Base-by-base conservation (phyloP, 2,329 filamentous ascomycete genomes). In the Colletotrichum agaves region DNA sequence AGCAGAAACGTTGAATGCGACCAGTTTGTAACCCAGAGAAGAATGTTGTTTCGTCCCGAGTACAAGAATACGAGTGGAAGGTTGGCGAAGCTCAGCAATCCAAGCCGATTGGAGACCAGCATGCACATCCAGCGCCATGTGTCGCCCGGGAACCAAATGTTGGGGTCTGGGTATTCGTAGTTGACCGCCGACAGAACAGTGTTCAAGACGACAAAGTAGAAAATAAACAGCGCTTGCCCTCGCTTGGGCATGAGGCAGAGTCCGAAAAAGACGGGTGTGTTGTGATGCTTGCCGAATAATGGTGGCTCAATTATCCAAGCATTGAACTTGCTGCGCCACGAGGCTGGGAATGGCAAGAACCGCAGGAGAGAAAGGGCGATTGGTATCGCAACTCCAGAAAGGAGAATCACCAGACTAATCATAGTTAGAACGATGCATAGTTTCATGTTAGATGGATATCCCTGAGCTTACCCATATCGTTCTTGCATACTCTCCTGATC, bases 181-280 rank as follows among this genome's bases (percentile, higher is more conserved):
- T 75, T 75, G 11, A 76, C 72, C 15, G 74, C 72, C 4, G 69
- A 71, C 2, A 81, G 72, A 12, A 80, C 50, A 12, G 78, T 62
- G 65, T 83, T 84, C 19, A 82, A 71, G 15, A 72, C 69, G 17
- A 81, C 66, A 17, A 84, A 74, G 52, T 80, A 73, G 11, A 75
- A 47, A 37, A 86, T 81, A 71, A 82, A 85, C 12, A 85, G 58
- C 7, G 74, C 72, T 47, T 85, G 83, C 1, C 82, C 82, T 1
- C 77, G 63, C 0, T 80, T 84, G 0, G 83, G 83, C 0, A 77
- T 64, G 6, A 76, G 72, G 2, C 71, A 75, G 1, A 78, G 12
- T 3, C 52, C 58, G 3, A 57, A 35, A 3, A 52, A n/a, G 43
- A 72, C 19, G 0, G 76, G 74, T 0, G 71, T 69, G 7, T 69